Evolutionary conservation across 2,329 filamentous ascomycete species (phyloP), one percentile per base, ranked within the genome.

Genomic region (Arachnomyces sp.): DNA sequence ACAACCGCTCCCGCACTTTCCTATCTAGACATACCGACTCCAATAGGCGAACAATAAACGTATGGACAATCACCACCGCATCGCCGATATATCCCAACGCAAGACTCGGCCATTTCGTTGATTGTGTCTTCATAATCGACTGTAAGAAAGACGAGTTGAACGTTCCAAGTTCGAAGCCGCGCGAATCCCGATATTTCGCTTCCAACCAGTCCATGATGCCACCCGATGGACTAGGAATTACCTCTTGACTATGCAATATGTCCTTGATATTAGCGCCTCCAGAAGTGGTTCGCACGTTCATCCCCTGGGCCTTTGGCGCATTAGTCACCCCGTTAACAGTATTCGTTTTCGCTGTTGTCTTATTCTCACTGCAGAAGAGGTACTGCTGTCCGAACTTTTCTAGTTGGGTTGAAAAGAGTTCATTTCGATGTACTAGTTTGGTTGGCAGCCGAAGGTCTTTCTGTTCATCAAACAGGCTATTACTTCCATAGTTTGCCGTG

Each of bases 151-250:
- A 49, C 0, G 52, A 29, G 30, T 59, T 58, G 45, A 69, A 67
- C 1, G 62, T 78, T 1, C 75, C 77, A 0, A 81, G 44, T 37
- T 79, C 73, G 12, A 73, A 71, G 0, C 74, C 75, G 0, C 74
- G 70, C 0, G 67, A 74, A 0, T 55, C 48, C 0, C 47, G 46
- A 45, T 77, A 73, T 0, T 67, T 49, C 0, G 54, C 31, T 14
- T 59, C 52, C 11, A 78, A 71, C 55, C 69, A 71, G 0, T 53
- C 32, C 39, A 72, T 54, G 34, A 79, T 74, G 16, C 42, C 39
- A 12, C 34, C 29, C 21, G 34, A 11, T 42, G 3, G 56, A 46
- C 0, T 51, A 47, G 0, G 15, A 35, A 44, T 45, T 34, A 9
- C 18, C 29, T 38, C 37, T 16, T 38, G 38, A 3, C 35, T 18